These are phyloP conservation scores for Mallotus nudiflorus DNA, from an alignment of 345 rosid species.

Conservation along the genomic window DNA sequence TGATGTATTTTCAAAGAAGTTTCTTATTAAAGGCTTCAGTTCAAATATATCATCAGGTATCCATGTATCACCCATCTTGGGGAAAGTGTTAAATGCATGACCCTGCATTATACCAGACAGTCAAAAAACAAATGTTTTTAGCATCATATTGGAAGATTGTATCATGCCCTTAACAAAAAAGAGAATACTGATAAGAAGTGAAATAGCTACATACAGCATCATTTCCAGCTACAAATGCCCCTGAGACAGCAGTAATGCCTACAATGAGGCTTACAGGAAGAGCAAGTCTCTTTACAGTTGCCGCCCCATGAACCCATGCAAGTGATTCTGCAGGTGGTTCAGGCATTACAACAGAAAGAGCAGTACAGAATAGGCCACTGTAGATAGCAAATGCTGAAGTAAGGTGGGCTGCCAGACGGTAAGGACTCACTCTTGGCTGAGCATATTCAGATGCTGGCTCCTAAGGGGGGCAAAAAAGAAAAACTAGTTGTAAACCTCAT, in stretches of 20 bases:
- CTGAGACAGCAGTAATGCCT: constrained; percentile 84
- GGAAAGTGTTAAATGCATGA: constrained; percentile 84
- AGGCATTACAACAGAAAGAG: constrained; percentile 87
- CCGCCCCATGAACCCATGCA: constrained; percentile 81
- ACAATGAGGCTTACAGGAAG: constrained; percentile 81
- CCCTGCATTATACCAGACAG: constrained; percentile 49
- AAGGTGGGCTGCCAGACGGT: constrained; percentile 91
- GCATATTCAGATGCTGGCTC: constrained; percentile 85
- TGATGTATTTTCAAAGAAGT: constrained; percentile 90
- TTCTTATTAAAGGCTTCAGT: constrained; percentile 79
- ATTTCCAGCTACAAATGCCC: constrained; percentile 97
- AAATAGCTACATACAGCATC: constrained; percentile 65
- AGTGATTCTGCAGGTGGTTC: constrained; percentile 91
- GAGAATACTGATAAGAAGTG: not conserved
- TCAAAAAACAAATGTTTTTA: not conserved
- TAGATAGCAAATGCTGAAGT: constrained; percentile 94
- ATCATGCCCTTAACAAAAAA: constrained; percentile 1
- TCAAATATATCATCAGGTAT: constrained; percentile 75
- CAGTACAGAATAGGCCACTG: constrained; percentile 91
- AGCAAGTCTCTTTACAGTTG: constrained; percentile 78
- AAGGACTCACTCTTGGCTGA: constrained; percentile 94
- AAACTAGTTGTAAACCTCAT: not conserved
- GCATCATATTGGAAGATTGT: not conserved
- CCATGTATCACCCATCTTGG: constrained; percentile 94
- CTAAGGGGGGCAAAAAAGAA: constrained; percentile 32